A percentile compares a stretch with the other conserved stretches of the same genome.
Conservation (phyloP, 805 yeast genomes). For the Candida montana region DNA sequence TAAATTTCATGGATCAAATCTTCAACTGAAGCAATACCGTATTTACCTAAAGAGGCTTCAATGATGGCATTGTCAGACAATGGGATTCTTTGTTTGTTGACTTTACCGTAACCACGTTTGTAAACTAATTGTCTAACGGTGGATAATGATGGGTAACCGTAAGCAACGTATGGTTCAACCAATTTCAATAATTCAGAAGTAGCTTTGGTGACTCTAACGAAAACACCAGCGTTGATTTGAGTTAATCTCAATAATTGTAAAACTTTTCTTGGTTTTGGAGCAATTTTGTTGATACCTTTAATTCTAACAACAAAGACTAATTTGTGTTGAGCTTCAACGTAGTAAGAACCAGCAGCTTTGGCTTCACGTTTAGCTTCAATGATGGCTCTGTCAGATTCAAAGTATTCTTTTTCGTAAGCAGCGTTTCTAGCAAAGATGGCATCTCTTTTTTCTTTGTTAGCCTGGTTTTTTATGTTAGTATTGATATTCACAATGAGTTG, state of each 20-base stretch:
- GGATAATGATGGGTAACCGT: conserved; percentile 94
- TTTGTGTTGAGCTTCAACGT: conserved; percentile 91
- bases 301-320: conserved; percentile 95
- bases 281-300: conserved; percentile 98
- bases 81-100: conserved; percentile 92
- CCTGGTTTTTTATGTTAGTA: conserved; percentile 25
- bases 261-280: conserved; percentile 99
- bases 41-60: conserved; percentile 85
- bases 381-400: conserved; percentile 84
- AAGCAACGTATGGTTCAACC: conserved; percentile 95
- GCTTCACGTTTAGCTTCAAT: conserved; percentile 88
- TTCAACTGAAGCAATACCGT: conserved; percentile 87
- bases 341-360: conserved; percentile 89
- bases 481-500: too few relatives aligned
- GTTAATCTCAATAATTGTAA: conserved; percentile 88
- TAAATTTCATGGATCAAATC: conserved; percentile 93
- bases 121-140: conserved; percentile 88
- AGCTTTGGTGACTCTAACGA: conserved; percentile 94
- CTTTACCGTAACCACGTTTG: conserved; percentile 98
- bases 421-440: conserved; percentile 90
- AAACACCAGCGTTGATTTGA: conserved; percentile 93
- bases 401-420: conserved; percentile 94
- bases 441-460: conserved; percentile 53
- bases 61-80: conserved; percentile 82
- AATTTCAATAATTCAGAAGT: conserved; percentile 86